These are phyloP conservation scores for Picea glauca DNA, from an alignment of 75 land plant species.

Conservation along the genomic window DNA sequence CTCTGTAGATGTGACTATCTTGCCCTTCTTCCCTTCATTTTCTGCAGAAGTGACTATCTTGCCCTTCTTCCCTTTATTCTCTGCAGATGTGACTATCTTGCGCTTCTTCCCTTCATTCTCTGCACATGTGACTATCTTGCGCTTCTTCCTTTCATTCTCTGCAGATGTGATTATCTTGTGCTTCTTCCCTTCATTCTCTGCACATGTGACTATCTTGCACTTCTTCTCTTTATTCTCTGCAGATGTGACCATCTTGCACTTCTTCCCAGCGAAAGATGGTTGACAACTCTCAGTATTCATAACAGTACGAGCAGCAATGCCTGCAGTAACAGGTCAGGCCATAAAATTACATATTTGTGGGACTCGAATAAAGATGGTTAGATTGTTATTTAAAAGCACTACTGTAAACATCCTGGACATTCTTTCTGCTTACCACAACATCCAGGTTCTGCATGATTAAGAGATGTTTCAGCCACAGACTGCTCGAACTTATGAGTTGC, in stretches of 20 bases:
- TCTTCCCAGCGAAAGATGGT: background rate
- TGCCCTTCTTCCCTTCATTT: no score
- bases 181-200: background rate
- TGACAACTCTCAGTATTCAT: background rate
- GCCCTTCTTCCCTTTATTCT: no score
- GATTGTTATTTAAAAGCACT: no score
- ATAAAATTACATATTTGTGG: background rate
- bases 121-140: conserved; percentile 4
- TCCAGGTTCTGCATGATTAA: background rate
- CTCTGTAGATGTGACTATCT: no score
- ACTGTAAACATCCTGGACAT: background rate
- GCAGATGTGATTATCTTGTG: background rate
- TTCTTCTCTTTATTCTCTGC: conserved; percentile 11
- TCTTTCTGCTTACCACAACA: background rate
- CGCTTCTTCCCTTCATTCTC: background rate
- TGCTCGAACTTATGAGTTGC: no score
- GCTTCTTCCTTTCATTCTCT: background rate
- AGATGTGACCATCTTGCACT: background rate
- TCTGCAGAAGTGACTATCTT: no score
- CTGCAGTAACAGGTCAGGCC: background rate
- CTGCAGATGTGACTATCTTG: no score
- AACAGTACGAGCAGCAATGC: background rate
- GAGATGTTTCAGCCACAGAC: background rate
- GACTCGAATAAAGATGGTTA: background rate
- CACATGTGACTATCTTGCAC: background rate